Percentiles rank a stretch among this genome's conserved stretches.
These are phyloP conservation scores for Teratosphaeria nubilosa DNA, from an alignment of 2,329 filamentous ascomycete species.

Conservation along the genomic window DNA sequence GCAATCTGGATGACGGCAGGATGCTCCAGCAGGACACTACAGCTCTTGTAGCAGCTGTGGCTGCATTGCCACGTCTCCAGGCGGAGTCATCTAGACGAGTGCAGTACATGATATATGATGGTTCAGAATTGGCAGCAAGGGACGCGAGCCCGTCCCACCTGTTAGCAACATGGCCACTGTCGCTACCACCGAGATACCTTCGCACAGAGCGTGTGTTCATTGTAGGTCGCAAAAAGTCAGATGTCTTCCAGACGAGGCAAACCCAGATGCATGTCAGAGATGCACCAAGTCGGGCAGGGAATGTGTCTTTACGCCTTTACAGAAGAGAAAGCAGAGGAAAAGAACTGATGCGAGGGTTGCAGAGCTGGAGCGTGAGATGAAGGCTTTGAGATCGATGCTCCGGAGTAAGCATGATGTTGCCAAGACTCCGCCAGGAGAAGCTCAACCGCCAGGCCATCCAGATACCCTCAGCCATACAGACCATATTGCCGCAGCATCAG, in stretches of 20 bases:
- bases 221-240: slow-evolving; percentile 35
- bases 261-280: slow-evolving; percentile 27
- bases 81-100: background rate
- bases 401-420: slow-evolving; percentile 11
- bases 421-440: background rate
- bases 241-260: slow-evolving; percentile 27
- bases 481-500: background rate
- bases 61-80: too few relatives aligned
- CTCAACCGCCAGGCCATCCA: background rate
- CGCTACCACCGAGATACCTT: background rate
- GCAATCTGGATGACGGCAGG: background rate
- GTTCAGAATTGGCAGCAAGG: background rate
- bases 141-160: background rate
- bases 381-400: slow-evolving; percentile 30
- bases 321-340: slow-evolving; percentile 35
- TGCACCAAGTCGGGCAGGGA: slow-evolving; percentile 30
- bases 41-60: background rate
- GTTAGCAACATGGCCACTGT: background rate
- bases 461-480: background rate
- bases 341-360: slow-evolving; percentile 36
- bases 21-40: background rate
- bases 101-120: background rate
- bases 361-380: slow-evolving; percentile 36
- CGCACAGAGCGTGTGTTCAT: slow-evolving; percentile 24
- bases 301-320: slow-evolving; percentile 31